phyloP scores from a whole-genome alignment of 306 rosid species.

The Gillenia trifoliata region DNA sequence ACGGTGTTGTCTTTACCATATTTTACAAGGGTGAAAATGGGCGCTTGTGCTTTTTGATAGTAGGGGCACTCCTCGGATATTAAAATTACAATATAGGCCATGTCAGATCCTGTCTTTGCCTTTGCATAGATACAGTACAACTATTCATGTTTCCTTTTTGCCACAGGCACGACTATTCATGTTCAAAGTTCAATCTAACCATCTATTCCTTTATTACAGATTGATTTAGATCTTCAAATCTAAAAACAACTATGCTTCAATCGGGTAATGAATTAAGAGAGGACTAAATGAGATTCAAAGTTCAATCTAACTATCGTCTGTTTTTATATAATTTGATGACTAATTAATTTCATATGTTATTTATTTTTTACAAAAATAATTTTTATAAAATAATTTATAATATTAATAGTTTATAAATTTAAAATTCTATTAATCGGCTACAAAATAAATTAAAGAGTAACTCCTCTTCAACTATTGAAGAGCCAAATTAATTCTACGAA shows the following conservation, averaged over 20 bases:
- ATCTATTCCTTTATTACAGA: background rate
- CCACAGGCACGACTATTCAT: background rate
- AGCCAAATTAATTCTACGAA: no score
- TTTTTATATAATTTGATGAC: no score
- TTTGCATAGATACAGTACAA: conserved; percentile 8
- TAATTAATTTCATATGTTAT: no score
- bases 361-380: no score
- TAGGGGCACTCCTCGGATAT: background rate
- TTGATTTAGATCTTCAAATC: background rate
- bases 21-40: background rate
- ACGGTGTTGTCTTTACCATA: conserved; percentile 14
- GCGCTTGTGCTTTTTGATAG: conserved; percentile 9
- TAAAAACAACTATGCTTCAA: background rate
- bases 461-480: no score
- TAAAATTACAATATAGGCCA: conserved; percentile 5
- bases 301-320: no score
- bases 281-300: no score
- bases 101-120: conserved; percentile 17
- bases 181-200: background rate
- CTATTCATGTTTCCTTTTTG: conserved; percentile 11
- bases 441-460: no score
- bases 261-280: background rate
- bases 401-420: no score
- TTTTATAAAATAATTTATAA: no score
- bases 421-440: no score